phyloP scores from a whole-genome alignment of 2,329 filamentous ascomycete species.

The Periconia digitata region DNA sequence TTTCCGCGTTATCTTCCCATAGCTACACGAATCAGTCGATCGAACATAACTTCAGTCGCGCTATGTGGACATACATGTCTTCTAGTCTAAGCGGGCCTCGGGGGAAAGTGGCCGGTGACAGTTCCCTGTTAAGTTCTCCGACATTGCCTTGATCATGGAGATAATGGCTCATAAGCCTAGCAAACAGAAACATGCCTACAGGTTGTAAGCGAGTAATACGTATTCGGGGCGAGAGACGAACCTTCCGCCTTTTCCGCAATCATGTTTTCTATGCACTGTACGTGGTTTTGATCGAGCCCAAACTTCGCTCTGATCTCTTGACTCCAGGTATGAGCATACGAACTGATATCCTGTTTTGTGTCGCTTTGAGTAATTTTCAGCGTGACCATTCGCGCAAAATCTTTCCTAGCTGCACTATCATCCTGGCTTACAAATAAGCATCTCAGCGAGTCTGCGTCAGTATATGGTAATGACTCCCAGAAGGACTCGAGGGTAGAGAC shows the following conservation, averaged over 20 bases:
- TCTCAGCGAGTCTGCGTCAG: constrained; percentile 24
- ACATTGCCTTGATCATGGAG: constrained; percentile 12
- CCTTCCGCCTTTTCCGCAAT: constrained; percentile 2
- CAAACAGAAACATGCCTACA: constrained; percentile 28
- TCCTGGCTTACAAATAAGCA: constrained; percentile 41
- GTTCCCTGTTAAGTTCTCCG: constrained; percentile 1
- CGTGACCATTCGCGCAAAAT: constrained; percentile 13
- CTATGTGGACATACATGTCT: not conserved
- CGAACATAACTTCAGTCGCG: not conserved
- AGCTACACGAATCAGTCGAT: constrained; percentile 1
- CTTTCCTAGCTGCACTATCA: constrained; percentile 25
- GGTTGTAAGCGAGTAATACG: not conserved
- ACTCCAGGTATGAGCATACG: constrained; percentile 23
- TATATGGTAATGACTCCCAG: constrained; percentile 7
- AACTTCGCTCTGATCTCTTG: constrained; percentile 16
- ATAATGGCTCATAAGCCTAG: constrained; percentile 22
- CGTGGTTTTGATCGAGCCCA: constrained; percentile 9
- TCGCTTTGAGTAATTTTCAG: constrained; percentile 12
- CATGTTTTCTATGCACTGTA: constrained; percentile 2
- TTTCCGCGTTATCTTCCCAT: constrained; percentile 1
- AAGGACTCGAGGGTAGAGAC: constrained; percentile 24
- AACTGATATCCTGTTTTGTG: constrained; percentile 27
- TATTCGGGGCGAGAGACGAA: not conserved
- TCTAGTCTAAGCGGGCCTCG: not conserved
- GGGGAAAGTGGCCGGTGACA: constrained; percentile 3